Base-by-base conservation (phyloP, 2,329 filamentous ascomycete species). In the Xylaria sp. region DNA sequence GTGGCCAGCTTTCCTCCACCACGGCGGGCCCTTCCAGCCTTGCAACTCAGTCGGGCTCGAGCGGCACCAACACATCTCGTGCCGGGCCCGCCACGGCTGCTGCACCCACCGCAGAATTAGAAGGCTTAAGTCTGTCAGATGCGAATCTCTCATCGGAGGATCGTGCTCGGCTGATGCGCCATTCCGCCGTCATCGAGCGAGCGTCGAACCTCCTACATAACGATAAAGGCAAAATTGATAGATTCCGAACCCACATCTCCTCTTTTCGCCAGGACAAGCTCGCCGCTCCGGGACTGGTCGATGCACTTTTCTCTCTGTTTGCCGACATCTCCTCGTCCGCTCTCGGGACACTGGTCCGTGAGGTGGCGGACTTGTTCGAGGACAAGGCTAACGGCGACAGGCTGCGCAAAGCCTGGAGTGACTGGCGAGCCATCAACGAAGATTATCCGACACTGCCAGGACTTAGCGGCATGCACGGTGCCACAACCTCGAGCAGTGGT, bases 381-480 rank as follows among this genome's bases (percentile, higher is more conserved):
- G 91, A 97, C 73, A 86, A 91, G 58, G 78, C 80, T 19, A 97
- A 97, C 78, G 89, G 89, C 1, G 90, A 91, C 61, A 85, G 84
- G 0, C 82, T 99, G 2, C 87, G 94, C 30, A 91, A 91, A 75
- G 93, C 94, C 1, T 98, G 95, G 94, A 93, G 93, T 74, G 93
- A 97, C 80, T 98, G 95, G 93, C 93, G 93, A 55, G 94, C 94
- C 45, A 96, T 97, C 81, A 97, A 97, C 73, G 94, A 98, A 80
- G 94, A 98, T 78, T 98, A 98, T 74, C 95, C 95, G 0, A 93
- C 92, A 1, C 84, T 98, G 0, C 94, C 95, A 1, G 91, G 92
- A 0, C 86, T 93, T 0, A 87, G 88, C 63, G 91, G 91, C 59
- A 88, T 91, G 80, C 85, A 90, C 45, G 89, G 90, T 30, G 85